Base-by-base conservation (phyloP, 768 basidiomycete species). In the Cantharellus anzutake region DNA sequence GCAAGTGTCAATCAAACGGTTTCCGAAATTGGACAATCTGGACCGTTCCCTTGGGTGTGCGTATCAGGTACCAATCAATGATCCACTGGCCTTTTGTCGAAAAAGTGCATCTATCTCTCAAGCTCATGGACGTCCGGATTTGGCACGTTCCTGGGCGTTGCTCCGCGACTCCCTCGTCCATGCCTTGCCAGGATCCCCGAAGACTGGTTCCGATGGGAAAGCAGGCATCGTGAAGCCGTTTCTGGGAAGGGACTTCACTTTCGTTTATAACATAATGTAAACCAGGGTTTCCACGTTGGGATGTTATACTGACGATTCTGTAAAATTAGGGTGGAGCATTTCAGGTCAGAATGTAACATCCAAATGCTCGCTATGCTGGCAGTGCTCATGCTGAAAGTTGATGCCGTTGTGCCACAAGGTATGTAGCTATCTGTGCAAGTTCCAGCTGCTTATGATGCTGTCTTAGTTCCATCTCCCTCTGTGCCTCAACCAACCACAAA, bases 361-460 rank as follows among this genome's bases (percentile, higher is more conserved):
- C 86, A 90, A 65, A 82, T 87, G 81, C 73, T 91, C 14, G 86
- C 84, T 0, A 87, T 91, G 79, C 62, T 87, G 2, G 74, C 85
- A 0, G 72, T 79, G 55, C 68, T 87, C n/a, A 70, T 89, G 2
- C 72, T 89, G 2, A 81, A 82, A 65, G 75, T 64, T 41, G 62
- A 62, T 55, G 52, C 61, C 5, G 39, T 62, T 2, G 56, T 38
- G 37, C 61, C 61, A 41, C 39, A 39, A 14, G 14, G 60, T 61
- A 41, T 59, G 60, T 60, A 11, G 7, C 52, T 11, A 7, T 11
- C 52, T 37, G 52, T 48, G 29, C 11, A 11, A 29, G 29, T 48
- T 1, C 11, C 11, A 29, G 29, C 11, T 48, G 44, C 29, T 48
- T 29, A 48, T 37, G 11, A 7, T 55, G 14, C 14, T 55, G 11